phyloP scores from a whole-genome alignment of 1,284 basidiomycete genomes.

The Apiotrichum montevideense region DNA sequence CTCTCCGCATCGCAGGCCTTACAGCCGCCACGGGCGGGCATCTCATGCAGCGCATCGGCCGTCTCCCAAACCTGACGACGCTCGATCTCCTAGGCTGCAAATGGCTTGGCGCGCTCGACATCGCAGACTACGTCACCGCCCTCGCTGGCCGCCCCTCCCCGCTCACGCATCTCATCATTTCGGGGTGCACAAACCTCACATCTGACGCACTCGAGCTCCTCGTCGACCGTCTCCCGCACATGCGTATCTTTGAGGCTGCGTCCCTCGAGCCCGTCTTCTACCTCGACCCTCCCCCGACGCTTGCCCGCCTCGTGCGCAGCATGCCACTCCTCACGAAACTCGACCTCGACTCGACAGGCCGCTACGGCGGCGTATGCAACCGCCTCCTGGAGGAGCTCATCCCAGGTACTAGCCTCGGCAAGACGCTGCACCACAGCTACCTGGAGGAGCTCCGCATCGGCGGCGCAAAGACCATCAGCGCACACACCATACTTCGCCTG shows the following conservation, averaged over 20 bases:
- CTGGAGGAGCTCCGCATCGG: conserved; percentile 71
- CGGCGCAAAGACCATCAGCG: conserved; percentile 58
- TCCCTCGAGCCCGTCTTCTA: conserved; percentile 51
- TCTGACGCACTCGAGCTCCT: conserved; percentile 67
- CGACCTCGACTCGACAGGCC: conserved; percentile 72
- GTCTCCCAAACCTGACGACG: conserved; percentile 66
- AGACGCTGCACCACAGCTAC: conserved; percentile 15
- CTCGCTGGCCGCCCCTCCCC: conserved; percentile 35
- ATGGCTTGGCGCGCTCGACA: conserved; percentile 9
- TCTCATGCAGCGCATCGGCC: conserved; percentile 58
- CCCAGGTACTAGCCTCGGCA: conserved; percentile 10
- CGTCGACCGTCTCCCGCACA: conserved; percentile 61
- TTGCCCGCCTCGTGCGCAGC: conserved; percentile 8
- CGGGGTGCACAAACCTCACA: conserved; percentile 66
- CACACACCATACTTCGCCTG: conserved; percentile 60
- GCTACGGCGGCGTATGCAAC: conserved; percentile 60
- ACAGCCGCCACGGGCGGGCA: conserved; percentile 50
- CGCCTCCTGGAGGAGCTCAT: conserved; percentile 51
- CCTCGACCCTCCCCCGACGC: conserved; percentile 15
- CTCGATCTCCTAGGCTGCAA: conserved; percentile 68
- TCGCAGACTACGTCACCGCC: conserved; percentile 49
- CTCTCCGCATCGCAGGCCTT: conserved; percentile 61
- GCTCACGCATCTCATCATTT: conserved; percentile 71
- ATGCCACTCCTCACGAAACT: conserved; percentile 65
- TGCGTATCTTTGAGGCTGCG: conserved; percentile 78